Evolutionary conservation across 2,329 filamentous ascomycete genomes (phyloP), one percentile per base, ranked within the genome.

Genomic region (Talaromyces islandicus): DNA sequence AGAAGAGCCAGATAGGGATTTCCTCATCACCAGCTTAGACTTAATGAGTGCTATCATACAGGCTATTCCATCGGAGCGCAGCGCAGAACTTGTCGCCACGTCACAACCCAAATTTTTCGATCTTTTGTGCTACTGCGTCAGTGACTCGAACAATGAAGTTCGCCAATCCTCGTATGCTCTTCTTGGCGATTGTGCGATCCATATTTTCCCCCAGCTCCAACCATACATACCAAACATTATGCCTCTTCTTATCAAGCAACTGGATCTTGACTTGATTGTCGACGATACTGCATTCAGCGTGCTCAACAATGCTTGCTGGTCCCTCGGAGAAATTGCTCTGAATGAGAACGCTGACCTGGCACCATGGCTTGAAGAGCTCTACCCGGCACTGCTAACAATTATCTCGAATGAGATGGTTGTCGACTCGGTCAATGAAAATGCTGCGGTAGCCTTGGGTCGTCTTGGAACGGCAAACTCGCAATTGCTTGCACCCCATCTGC

Each of bases 241-340:
- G 71, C 89, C 78, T 0, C 86, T 93, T 54, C 78, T 97, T n/a
- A 84, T 97, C 64, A 85, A 87, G 68, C 92, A 97, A 72, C 85
- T 99, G 29, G 92, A 97, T 65, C 80, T 96, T 65, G 88, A 92
- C 63, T 82, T 82, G 59, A 84, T 92, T 56, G 76, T 86, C 19
- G 89, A 92, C 62, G 91, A 95, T 67, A 89, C 85, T 19, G 88
- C 87, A 14, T 97, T 96, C 73, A 91, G 92, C 62, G 92, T 97
- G 30, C 87, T 97, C 62, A 99, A 97, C 82, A 99, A 99, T 71
- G 93, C 94, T 24, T 97, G 93, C 78, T 99, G 94, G 94, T 95
- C 92, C 7, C 88, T 87, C 25, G 94, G 94, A 48, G 94, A 99
- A 78, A 94, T 97, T 63, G 86, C 92, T 17, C 87, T 96, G 74